phyloP scores from a whole-genome alignment of 2,329 filamentous ascomycete genomes.

The Xylaria digitata region DNA sequence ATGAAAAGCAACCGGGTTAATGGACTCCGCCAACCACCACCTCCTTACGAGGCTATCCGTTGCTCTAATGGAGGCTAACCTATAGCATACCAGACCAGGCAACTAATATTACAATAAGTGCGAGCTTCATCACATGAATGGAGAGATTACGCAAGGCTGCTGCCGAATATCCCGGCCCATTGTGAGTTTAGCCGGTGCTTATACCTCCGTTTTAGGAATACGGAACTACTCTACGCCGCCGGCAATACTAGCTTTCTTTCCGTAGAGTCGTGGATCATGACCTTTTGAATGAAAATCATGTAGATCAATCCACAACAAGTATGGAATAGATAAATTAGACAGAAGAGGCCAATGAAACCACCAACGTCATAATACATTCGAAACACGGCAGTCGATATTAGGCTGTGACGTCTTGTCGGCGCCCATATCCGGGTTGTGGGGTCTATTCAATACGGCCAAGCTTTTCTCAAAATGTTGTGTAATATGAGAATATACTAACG shows the following conservation, averaged over 20 bases:
- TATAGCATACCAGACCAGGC: conserved; percentile 2
- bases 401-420: conserved; percentile 15
- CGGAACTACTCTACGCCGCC: conserved; percentile 33
- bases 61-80: not conserved
- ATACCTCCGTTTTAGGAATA: conserved; percentile 35
- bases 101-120: conserved; percentile 3
- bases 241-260: conserved; percentile 2
- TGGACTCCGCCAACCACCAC: conserved; percentile 32
- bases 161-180: not conserved
- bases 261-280: conserved; percentile 8
- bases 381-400: conserved; percentile 15
- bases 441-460: conserved; percentile 17
- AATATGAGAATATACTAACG: conserved; percentile 15
- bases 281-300: not conserved
- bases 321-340: conserved; percentile 1
- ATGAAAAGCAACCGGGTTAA: conserved; percentile 25
- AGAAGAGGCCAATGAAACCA: not conserved
- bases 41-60: not conserved
- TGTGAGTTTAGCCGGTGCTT: conserved; percentile 25
- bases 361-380: conserved; percentile 29
- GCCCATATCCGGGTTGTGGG: conserved; percentile 25
- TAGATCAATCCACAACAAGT: not conserved
- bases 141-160: conserved; percentile 10
- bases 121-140: not conserved
- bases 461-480: conserved; percentile 18